Evolutionary conservation across 2,329 filamentous ascomycete species (phyloP).

Genomic region (Ilyonectria sp.): DNA sequence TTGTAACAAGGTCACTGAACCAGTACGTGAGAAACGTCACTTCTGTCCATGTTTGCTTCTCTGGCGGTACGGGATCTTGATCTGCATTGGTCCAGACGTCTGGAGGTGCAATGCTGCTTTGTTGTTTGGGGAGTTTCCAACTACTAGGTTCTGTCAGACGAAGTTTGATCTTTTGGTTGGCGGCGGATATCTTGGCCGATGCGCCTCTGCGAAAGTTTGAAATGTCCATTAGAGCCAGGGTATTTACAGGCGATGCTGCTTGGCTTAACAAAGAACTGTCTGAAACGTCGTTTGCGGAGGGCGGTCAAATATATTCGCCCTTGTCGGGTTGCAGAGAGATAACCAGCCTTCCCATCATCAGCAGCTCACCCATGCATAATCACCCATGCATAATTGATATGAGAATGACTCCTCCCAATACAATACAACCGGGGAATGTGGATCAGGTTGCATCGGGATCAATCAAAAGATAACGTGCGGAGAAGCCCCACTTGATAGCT

Average conservation of each 20-base stretch:
- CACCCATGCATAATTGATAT: neutral
- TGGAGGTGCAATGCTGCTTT: slow-evolving; percentile 33
- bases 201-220: neutral
- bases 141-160: neutral
- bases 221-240: neutral
- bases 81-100: slow-evolving; percentile 36
- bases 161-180: neutral
- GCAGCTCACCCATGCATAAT: neutral
- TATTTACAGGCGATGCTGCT: neutral
- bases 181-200: neutral
- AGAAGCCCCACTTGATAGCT: neutral
- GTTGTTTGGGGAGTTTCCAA: slow-evolving; percentile 34
- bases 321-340: neutral
- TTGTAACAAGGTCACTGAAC: slow-evolving; percentile 61
- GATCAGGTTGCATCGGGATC: neutral
- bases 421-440: neutral
- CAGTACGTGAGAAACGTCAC: slow-evolving; percentile 64
- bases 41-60: slow-evolving; percentile 60
- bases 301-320: neutral
- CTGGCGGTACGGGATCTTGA: slow-evolving; percentile 53
- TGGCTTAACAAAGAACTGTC: no score
- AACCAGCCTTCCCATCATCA: neutral
- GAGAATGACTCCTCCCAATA: neutral
- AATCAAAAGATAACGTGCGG: neutral
- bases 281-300: no score